Evolutionary conservation across 257 asterid genomes (phyloP).

Genomic region (Gynochthodes officinalis): DNA sequence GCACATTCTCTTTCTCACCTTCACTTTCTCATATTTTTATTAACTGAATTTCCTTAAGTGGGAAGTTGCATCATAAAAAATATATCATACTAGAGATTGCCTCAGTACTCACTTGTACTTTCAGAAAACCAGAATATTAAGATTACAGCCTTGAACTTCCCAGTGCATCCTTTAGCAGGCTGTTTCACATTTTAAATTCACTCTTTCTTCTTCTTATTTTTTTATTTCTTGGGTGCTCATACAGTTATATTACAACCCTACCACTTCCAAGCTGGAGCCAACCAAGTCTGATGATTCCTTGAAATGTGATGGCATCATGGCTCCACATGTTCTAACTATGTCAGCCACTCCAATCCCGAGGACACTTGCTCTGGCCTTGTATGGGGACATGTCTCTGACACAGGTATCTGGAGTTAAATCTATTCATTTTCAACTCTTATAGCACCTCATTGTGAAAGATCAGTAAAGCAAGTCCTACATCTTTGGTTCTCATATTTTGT

Average conservation of each 20-base stretch:
- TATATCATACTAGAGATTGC: not conserved
- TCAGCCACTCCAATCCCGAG: conserved; percentile 99
- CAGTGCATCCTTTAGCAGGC: not conserved
- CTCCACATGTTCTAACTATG: conserved; percentile 95
- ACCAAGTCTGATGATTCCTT: conserved; percentile 37
- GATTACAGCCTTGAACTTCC: not conserved
- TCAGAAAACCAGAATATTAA: not conserved
- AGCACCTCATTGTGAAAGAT: not conserved
- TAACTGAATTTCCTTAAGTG: not conserved
- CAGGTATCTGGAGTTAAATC: conserved; percentile 52
- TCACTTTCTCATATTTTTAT: not conserved
- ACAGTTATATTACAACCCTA: conserved; percentile 68
- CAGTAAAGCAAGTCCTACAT: not conserved
- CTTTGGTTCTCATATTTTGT: not conserved
- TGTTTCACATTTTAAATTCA: conserved; percentile 3
- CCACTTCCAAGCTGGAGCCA: conserved; percentile 46
- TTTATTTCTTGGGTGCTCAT: conserved; percentile 21
- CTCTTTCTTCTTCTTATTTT: conserved; percentile 19
- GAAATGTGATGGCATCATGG: conserved; percentile 52
- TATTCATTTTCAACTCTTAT: conserved; percentile 9
- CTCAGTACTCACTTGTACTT: not conserved
- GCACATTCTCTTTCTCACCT: not conserved
- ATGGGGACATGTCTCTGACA: conserved; percentile 96
- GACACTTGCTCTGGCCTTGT: conserved; percentile 88
- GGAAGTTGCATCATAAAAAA: not conserved